Evolutionary conservation across 345 rosid species (phyloP).

Genomic region (Triadica sebifera): DNA sequence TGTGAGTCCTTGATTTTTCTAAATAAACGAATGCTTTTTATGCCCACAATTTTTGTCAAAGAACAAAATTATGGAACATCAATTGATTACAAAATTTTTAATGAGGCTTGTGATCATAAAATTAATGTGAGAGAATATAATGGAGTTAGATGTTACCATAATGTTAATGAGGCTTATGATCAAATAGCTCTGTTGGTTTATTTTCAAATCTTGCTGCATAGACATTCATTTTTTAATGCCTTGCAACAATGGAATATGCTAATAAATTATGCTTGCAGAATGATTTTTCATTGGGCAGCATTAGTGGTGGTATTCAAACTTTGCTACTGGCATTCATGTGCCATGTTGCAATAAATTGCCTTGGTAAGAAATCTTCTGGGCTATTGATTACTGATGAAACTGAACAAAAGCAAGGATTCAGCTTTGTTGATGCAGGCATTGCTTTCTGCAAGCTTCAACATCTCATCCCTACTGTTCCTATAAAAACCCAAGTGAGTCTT

Average conservation of each 20-base stretch:
- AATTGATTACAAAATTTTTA: constrained; percentile 21
- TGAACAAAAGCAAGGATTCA: constrained; percentile 64
- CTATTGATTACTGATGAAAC: constrained; percentile 43
- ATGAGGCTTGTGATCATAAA: not conserved
- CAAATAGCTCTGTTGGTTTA: constrained; percentile 10
- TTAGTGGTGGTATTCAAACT: constrained; percentile 63
- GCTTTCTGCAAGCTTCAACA: constrained; percentile 94
- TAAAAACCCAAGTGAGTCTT: constrained; percentile 70
- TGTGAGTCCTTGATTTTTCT: constrained; percentile 47
- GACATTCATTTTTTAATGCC: constrained; percentile 11
- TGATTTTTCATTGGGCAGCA: constrained; percentile 41
- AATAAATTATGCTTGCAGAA: constrained; percentile 51
- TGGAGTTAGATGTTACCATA: not conserved
- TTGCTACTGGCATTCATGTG: constrained; percentile 82
- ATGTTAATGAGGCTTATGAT: constrained; percentile 6
- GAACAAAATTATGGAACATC: constrained; percentile 8
- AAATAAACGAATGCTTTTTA: constrained; percentile 1
- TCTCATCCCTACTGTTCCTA: constrained; percentile 52
- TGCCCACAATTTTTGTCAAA: constrained; percentile 13
- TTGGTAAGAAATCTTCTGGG: constrained; percentile 54
- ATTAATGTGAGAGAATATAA: too few species aligned
- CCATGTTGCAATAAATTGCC: constrained; percentile 55
- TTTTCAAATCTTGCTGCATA: not conserved
- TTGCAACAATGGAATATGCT: constrained; percentile 14
- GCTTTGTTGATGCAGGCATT: constrained; percentile 77